phyloP scores from a whole-genome alignment of 805 yeast species.

The Candida maltosa region DNA sequence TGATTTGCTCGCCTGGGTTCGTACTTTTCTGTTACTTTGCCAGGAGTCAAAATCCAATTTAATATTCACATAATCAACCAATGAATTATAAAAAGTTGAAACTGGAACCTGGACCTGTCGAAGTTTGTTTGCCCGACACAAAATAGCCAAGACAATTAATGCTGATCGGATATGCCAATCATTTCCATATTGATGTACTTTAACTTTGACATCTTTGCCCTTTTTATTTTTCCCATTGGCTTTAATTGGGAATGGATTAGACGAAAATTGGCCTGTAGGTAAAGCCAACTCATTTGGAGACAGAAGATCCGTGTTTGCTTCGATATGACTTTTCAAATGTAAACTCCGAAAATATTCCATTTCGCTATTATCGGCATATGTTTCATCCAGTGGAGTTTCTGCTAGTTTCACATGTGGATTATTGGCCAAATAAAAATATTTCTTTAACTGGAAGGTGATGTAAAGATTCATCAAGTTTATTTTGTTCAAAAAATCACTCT shows the following conservation, averaged over 20 bases:
- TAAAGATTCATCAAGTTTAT: slow-evolving; percentile 72
- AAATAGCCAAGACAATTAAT: slow-evolving; percentile 52
- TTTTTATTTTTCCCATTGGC: slow-evolving; percentile 11
- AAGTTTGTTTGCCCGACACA: slow-evolving; percentile 51
- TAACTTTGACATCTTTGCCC: slow-evolving; percentile 31
- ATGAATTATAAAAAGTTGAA: slow-evolving; percentile 67
- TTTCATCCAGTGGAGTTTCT: slow-evolving; percentile 1
- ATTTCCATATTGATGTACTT: slow-evolving; percentile 60
- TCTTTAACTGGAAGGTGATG: slow-evolving; percentile 70
- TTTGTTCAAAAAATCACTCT: slow-evolving; percentile 44
- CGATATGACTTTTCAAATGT: slow-evolving; percentile 13
- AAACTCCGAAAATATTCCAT: slow-evolving; percentile 21
- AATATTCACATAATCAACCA: slow-evolving; percentile 77
- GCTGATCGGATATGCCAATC: slow-evolving; percentile 83
- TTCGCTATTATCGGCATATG: slow-evolving; percentile 7
- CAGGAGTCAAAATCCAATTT: slow-evolving; percentile 81
- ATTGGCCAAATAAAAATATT: slow-evolving; percentile 41
- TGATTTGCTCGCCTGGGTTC: slow-evolving; percentile 1
- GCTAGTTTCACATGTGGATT: slow-evolving; percentile 15
- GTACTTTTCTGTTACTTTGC: slow-evolving; percentile 46
- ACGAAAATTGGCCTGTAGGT: slow-evolving; percentile 6
- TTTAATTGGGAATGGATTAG: slow-evolving; percentile 7
- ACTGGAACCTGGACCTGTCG: slow-evolving; percentile 23
- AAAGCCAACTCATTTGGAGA: slow-evolving; percentile 6
- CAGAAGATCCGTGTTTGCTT: slow-evolving; percentile 1